Conservation (phyloP, 495 filamentous ascomycete genomes). For the Tuber indicum region DNA sequence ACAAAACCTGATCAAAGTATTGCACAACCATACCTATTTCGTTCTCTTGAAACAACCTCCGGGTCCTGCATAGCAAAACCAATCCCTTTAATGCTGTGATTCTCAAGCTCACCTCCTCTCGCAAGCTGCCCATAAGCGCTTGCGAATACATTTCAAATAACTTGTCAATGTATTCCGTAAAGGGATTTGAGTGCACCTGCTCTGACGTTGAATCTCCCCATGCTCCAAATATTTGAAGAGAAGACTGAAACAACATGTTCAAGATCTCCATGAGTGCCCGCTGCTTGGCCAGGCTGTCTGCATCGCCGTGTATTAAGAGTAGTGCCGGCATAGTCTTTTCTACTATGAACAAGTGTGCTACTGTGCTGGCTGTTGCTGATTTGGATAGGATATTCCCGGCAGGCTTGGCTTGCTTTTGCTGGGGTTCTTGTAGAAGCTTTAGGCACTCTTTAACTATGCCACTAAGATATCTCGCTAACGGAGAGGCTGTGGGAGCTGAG, state of each 20-base stretch:
- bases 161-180: constrained; percentile 56
- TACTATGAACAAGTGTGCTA: constrained; percentile 53
- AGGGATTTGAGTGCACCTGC: constrained; percentile 47
- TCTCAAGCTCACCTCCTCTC: constrained; percentile 62
- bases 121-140: constrained; percentile 56
- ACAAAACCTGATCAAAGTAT: constrained; percentile 58
- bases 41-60: constrained; percentile 56
- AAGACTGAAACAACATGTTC: constrained; percentile 54
- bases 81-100: constrained; percentile 56
- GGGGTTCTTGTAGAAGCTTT: constrained; percentile 65
- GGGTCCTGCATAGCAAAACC: constrained; percentile 52
- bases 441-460: constrained; percentile 65
- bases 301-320: constrained; percentile 58
- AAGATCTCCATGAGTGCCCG: constrained; percentile 61
- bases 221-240: constrained; percentile 53
- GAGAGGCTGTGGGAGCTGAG: constrained; percentile 47
- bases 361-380: constrained; percentile 52
- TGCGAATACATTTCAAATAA: constrained; percentile 56
- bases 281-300: constrained; percentile 61
- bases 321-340: constrained; percentile 55
- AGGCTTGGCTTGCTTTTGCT: constrained; percentile 67
- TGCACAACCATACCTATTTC: constrained; percentile 60
- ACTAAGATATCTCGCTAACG: constrained; percentile 57
- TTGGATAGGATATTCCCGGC: constrained; percentile 57
- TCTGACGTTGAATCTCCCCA: constrained; percentile 47